A percentile compares a stretch with the other conserved stretches of the same genome.
phyloP scores from a whole-genome alignment of 1,284 basidiomycete genomes.

The Pseudozyma thailandica region DNA sequence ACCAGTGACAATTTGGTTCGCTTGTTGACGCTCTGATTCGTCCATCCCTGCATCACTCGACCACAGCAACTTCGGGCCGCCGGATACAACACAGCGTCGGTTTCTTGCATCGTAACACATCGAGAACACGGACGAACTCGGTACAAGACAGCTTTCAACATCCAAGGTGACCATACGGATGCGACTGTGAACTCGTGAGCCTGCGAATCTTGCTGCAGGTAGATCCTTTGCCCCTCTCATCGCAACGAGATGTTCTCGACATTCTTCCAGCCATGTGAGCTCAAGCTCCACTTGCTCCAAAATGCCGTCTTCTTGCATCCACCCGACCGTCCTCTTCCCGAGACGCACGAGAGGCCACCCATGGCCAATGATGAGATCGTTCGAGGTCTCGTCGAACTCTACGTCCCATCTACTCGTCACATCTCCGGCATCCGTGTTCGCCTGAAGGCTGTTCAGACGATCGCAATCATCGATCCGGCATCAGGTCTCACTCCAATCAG shows the following conservation, averaged over 20 bases:
- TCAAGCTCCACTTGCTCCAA: constrained; percentile 64
- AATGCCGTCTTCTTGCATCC: constrained; percentile 65
- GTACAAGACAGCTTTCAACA: too few species aligned
- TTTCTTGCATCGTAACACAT: too few species aligned
- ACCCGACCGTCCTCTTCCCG: constrained; percentile 53
- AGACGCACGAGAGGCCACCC: constrained; percentile 57
- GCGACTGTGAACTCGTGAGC: too few species aligned
- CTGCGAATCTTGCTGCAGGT: too few species aligned
- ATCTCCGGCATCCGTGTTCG: constrained; percentile 65
- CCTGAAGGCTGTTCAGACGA: constrained; percentile 61
- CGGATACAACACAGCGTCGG: too few species aligned
- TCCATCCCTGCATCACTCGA: too few species aligned
- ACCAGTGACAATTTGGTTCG: too few species aligned
- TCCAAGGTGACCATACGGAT: too few species aligned
- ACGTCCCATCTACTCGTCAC: constrained; percentile 60
- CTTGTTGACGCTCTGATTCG: too few species aligned
- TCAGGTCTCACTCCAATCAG: constrained; percentile 54
- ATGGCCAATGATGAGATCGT: constrained; percentile 65
- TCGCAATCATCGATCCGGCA: constrained; percentile 60
- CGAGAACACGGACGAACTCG: too few species aligned
- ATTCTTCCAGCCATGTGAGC: constrained; percentile 63
- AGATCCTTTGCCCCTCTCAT: background rate
- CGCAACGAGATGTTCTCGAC: constrained; percentile 52
- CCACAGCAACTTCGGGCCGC: too few species aligned
- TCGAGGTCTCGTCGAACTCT: constrained; percentile 65